Conservation (phyloP, 139 green algal genomes). For the Trebouxia sp. region DNA sequence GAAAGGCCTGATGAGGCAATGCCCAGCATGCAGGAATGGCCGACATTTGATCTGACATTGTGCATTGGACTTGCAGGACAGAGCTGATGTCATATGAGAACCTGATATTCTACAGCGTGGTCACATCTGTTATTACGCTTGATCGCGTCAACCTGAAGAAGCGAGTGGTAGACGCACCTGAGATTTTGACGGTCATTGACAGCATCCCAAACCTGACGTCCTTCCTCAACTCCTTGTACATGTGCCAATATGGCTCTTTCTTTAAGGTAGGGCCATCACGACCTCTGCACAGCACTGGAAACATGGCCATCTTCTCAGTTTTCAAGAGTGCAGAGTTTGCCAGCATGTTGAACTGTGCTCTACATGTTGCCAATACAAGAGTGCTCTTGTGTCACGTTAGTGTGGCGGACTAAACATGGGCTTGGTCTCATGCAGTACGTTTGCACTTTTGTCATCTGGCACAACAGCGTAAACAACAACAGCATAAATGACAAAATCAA, state of each 20-base stretch:
- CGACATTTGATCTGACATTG: not conserved
- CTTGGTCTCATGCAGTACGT: too few species aligned
- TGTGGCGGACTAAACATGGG: too few species aligned
- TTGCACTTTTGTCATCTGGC: too few species aligned
- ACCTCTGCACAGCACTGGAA: too few species aligned
- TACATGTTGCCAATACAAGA: too few species aligned
- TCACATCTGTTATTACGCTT: slow-evolving; percentile 77
- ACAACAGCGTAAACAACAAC: too few species aligned
- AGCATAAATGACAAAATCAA: too few species aligned
- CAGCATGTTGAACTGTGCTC: too few species aligned
- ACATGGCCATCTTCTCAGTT: too few species aligned
- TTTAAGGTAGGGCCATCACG: slow-evolving; percentile 81
- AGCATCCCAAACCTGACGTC: slow-evolving; percentile 71
- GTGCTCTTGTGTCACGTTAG: too few species aligned
- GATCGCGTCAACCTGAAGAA: slow-evolving; percentile 64
- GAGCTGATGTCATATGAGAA: slow-evolving; percentile 92
- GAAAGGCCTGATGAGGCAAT: too few species aligned
- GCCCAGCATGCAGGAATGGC: not conserved
- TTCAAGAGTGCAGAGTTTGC: too few species aligned
- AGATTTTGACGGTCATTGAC: slow-evolving; percentile 93
- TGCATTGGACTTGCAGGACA: slow-evolving; percentile 40
- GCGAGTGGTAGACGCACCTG: slow-evolving; percentile 76
- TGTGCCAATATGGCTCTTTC: slow-evolving; percentile 91
- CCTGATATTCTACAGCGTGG: slow-evolving; percentile 93
- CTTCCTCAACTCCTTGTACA: slow-evolving; percentile 90